phyloP scores from a whole-genome alignment of 768 basidiomycete genomes.

The Lentinula lateritia region DNA sequence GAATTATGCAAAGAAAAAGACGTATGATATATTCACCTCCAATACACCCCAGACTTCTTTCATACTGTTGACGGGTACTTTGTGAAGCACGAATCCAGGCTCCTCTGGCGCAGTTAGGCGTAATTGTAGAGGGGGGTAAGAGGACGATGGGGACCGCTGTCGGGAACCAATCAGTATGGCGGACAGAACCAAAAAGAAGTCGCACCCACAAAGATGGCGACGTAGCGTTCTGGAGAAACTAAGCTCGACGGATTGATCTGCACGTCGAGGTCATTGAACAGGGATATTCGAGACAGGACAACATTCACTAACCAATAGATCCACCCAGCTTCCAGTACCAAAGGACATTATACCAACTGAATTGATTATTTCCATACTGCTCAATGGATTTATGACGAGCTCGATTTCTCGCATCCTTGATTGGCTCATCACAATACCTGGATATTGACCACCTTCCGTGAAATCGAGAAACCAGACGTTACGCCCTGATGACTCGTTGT shows the following conservation, averaged over 20 bases:
- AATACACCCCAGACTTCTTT: conserved; percentile 73
- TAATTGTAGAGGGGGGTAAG: conserved; percentile 66
- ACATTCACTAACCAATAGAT: conserved; percentile 42
- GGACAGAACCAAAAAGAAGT: conserved; percentile 1
- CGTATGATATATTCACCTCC: conserved; percentile 42
- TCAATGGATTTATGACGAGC: conserved; percentile 50
- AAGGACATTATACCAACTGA: conserved; percentile 40
- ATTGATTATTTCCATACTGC: conserved; percentile 38
- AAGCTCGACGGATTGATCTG: conserved; percentile 50
- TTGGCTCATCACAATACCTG: conserved; percentile 70
- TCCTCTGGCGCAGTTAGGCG: conserved; percentile 67
- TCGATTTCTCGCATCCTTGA: conserved; percentile 71
- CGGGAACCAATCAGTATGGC: background rate
- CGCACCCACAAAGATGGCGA: conserved; percentile 53
- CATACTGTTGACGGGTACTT: conserved; percentile 64
- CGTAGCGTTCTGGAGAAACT: conserved; percentile 58
- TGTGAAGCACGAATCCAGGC: conserved; percentile 69
- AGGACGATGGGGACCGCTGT: conserved; percentile 59
- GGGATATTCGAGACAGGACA: background rate
- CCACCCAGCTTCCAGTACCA: conserved; percentile 57
- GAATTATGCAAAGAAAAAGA: background rate
- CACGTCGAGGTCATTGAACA: background rate
- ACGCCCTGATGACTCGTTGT: conserved; percentile 16
- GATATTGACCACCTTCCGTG: conserved; percentile 43
- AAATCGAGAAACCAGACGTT: conserved; percentile 72